phyloP scores from a whole-genome alignment of 768 basidiomycete genomes.

The Termitomyces sp. region DNA sequence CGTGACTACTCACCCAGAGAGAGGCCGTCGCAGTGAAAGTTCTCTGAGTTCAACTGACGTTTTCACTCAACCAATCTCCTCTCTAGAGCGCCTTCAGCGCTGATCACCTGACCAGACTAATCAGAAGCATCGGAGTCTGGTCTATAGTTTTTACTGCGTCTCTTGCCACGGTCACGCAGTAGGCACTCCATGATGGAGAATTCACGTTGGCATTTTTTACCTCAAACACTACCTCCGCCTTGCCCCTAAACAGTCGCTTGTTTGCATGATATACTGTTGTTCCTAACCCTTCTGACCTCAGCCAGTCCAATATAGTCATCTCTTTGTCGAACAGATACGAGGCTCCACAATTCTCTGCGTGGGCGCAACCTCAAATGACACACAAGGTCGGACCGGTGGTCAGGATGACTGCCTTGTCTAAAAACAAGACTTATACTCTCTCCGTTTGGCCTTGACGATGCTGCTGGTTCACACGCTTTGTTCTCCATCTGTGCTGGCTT shows the following conservation, averaged over 20 bases:
- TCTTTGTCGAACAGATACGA: background rate
- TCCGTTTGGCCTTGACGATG: background rate
- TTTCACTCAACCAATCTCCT: too few species aligned
- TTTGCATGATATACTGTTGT: background rate
- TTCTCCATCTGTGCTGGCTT: background rate
- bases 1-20: too few species aligned
- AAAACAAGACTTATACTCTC: background rate
- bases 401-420: background rate
- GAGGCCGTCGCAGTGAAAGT: too few species aligned
- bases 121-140: too few species aligned
- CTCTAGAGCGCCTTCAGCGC: too few species aligned
- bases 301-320: background rate
- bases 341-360: background rate
- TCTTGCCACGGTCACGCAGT: background rate
- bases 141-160: too few species aligned
- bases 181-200: background rate
- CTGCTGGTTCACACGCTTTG: background rate
- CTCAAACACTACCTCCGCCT: background rate
- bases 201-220: background rate
- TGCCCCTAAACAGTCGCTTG: background rate
- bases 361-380: background rate
- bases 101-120: too few species aligned
- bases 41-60: too few species aligned
- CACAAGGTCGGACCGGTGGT: background rate
- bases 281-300: background rate